These are phyloP conservation scores for Allium cepa DNA, from an alignment of 106 monocot species.

Conservation along the genomic window DNA sequence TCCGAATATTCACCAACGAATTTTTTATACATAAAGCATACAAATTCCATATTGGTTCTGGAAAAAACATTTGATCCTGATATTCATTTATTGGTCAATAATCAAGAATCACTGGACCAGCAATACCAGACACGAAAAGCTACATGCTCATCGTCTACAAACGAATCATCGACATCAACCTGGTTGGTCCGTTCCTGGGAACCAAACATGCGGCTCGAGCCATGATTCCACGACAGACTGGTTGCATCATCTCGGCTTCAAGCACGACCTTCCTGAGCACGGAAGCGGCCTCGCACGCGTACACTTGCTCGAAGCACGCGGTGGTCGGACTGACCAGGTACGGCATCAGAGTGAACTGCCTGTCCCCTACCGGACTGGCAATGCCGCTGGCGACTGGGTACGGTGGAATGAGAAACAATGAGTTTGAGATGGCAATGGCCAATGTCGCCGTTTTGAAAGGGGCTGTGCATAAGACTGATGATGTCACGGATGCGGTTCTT, in stretches of 20 bases:
- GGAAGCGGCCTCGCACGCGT: conserved; percentile 8
- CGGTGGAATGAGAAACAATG: background rate
- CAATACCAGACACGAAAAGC: background rate
- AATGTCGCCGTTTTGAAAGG: conserved; percentile 10
- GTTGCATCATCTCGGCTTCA: conserved; percentile 18
- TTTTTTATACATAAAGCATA: too few relatives aligned
- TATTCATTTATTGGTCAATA: too few relatives aligned
- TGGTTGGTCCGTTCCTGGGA: conserved; percentile 23
- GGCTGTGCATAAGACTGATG: conserved; percentile 14
- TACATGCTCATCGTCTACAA: conserved; percentile 14
- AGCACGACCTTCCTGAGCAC: conserved; percentile 4
- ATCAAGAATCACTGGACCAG: conserved; percentile 7
- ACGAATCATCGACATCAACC: conserved; percentile 14
- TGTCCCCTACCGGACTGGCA: conserved; percentile 1
- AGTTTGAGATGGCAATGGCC: conserved; percentile 6
- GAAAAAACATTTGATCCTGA: too few relatives aligned
- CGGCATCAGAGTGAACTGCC: conserved; percentile 6
- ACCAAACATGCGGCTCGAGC: conserved; percentile 34
- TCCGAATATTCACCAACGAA: too few relatives aligned
- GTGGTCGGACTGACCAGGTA: conserved; percentile 26
- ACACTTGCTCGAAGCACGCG: conserved; percentile 33
- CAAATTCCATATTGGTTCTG: too few relatives aligned
- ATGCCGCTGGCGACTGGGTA: conserved; percentile 3
- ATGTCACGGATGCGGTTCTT: conserved; percentile 18
- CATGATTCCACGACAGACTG: conserved; percentile 25